Percentiles rank a stretch among this genome's conserved stretches.
phyloP scores from a whole-genome alignment of 352 stramenopile genomes.

The Phytophthora pluvialis region DNA sequence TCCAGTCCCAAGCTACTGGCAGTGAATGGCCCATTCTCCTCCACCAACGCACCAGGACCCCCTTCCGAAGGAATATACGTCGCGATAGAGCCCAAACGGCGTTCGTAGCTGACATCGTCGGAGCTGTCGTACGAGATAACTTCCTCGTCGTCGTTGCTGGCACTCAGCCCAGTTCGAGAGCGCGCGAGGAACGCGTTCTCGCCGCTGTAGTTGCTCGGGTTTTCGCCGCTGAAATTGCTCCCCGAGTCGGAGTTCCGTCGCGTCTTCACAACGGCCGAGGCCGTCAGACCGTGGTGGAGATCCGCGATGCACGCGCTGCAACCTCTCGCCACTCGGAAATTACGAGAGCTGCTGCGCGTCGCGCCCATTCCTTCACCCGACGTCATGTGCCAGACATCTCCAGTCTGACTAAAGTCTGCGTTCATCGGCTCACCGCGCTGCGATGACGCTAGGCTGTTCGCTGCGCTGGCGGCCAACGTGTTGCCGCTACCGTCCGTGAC shows the following conservation, averaged over 20 bases:
- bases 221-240: constrained; percentile 25
- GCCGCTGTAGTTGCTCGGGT: constrained; percentile 19
- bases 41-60: constrained; percentile 27
- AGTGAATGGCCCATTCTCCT: constrained; percentile 29
- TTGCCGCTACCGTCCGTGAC: constrained; percentile 35
- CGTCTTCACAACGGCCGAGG: constrained; percentile 20
- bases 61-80: constrained; percentile 39
- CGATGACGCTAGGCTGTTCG: constrained; percentile 18
- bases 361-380: constrained; percentile 6
- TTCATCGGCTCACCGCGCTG: constrained; percentile 12
- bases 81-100: constrained; percentile 38
- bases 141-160: constrained; percentile 36
- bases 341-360: constrained; percentile 21
- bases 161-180: constrained; percentile 27
- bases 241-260: constrained; percentile 23
- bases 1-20: constrained; percentile 23
- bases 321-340: constrained; percentile 28
- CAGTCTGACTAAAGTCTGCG: constrained; percentile 35
- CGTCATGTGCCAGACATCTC: constrained; percentile 30
- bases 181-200: constrained; percentile 27
- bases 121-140: constrained; percentile 36
- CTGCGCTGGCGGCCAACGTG: constrained; percentile 26
- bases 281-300: constrained; percentile 36
- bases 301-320: constrained; percentile 47
- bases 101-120: constrained; percentile 42